A percentile compares a stretch with the other conserved stretches of the same genome.
These are phyloP conservation scores for Dentipellis fragilis DNA, from an alignment of 768 basidiomycete genomes.

Conservation along the genomic window DNA sequence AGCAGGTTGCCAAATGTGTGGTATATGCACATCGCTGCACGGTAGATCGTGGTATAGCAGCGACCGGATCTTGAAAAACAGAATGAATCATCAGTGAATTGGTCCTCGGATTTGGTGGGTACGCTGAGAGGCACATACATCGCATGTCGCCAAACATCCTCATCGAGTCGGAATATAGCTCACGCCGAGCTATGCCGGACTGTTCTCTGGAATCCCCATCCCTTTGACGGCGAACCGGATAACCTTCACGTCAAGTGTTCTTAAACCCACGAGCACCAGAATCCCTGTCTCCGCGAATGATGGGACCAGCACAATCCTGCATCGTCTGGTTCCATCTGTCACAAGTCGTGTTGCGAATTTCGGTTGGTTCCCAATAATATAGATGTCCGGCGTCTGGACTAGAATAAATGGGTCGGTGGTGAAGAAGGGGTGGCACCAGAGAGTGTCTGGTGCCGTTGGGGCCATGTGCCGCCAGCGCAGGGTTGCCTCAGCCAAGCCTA, in stretches of 20 bases:
- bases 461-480: conserved; percentile 93
- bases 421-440: conserved; percentile 96
- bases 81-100: no score
- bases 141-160: no score
- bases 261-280: conserved; percentile 12
- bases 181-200: no score
- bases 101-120: no score
- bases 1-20: no score
- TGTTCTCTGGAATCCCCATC: background rate
- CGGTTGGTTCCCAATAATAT: conserved; percentile 88
- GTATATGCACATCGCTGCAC: no score
- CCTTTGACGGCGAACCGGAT: conserved; percentile 2
- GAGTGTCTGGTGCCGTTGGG: conserved; percentile 97
- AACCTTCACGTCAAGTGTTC: conserved; percentile 8
- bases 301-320: conserved; percentile 12
- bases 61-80: no score
- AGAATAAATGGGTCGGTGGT: conserved; percentile 85
- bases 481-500: conserved; percentile 69
- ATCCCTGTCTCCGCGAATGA: conserved; percentile 12
- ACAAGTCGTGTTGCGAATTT: conserved; percentile 70
- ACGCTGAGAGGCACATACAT: no score
- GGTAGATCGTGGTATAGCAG: no score
- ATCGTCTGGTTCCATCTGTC: conserved; percentile 22
- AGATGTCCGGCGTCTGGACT: conserved; percentile 77
- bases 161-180: no score